Evolutionary conservation across 208 protist genomes (phyloP), one percentile per base, ranked within the genome.

Genomic region (Acanthamoeba royreba): DNA sequence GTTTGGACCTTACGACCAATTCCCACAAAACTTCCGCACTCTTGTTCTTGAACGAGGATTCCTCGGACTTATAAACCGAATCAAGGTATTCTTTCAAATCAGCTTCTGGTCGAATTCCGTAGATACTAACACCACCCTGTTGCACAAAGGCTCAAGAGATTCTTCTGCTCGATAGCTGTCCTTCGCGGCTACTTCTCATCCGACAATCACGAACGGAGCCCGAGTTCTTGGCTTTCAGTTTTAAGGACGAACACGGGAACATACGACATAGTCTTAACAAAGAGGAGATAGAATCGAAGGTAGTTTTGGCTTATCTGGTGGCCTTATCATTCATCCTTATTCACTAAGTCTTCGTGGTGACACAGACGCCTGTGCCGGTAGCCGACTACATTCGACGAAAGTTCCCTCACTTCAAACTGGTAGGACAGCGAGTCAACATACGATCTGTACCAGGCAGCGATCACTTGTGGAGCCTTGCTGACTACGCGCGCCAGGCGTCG

Each of bases 251-350:
- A 31, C 43, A 25, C 2, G 86, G 86, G 3, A 22, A 77, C 25
- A 92, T 92, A 11, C 35, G 46, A 22, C 86, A 92, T 58, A 92
- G 86, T 58, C 61, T 92, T 42, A 92, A 92, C 86, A 92, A 92
- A 25, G 86, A 92, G 15, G 86, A 92, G n/a, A 25, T 7, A 33
- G 86, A 92, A 15, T 63, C 79, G 28, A 53, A 88, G 77, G 63
- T 77, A 45, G 15, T n/a, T 19, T 69, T 8, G 8, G 58, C 13
- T 69, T 31, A n/a, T n/a, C n/a, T n/a, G n/a, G n/a, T n/a, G n/a
- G n/a, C n/a, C n/a, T n/a, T n/a, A n/a, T n/a, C n/a, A n/a, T n/a
- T n/a, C n/a, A n/a, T n/a, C n/a, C n/a, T 35, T 28, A 63, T 28
- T 17, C n/a, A n/a, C n/a, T n/a, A n/a, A n/a, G n/a, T n/a, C n/a